Evolutionary conservation across 2,329 filamentous ascomycete species (phyloP).

Genomic region (Trichothecium roseum): DNA sequence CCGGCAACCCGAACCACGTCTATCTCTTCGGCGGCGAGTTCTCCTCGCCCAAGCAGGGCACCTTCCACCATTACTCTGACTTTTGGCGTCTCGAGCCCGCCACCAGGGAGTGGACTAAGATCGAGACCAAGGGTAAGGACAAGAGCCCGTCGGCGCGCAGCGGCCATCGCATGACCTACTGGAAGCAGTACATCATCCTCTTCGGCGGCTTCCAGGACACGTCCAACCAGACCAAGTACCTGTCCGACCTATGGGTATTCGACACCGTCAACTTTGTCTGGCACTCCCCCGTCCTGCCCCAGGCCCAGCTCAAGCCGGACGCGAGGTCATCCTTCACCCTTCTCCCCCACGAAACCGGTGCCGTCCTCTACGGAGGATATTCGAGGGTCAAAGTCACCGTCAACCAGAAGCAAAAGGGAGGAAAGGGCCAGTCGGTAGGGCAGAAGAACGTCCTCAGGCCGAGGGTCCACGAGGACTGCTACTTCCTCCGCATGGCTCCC

Average conservation of each 20-base stretch:
- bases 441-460: slow-evolving; percentile 71
- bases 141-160: slow-evolving; percentile 75
- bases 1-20: slow-evolving; percentile 71
- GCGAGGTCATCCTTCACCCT: slow-evolving; percentile 86
- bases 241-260: slow-evolving; percentile 91
- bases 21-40: slow-evolving; percentile 97
- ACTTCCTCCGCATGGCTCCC: slow-evolving; percentile 74
- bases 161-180: slow-evolving; percentile 93
- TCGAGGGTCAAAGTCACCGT: slow-evolving; percentile 73
- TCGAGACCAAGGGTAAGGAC: slow-evolving; percentile 70
- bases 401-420: slow-evolving; percentile 46
- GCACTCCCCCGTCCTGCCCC: slow-evolving; percentile 65
- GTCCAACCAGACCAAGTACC: slow-evolving; percentile 85
- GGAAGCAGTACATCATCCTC: slow-evolving; percentile 91
- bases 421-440: slow-evolving; percentile 47
- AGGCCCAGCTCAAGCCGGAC: slow-evolving; percentile 79
- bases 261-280: slow-evolving; percentile 82
- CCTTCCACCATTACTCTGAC: slow-evolving; percentile 98
- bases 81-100: slow-evolving; percentile 88
- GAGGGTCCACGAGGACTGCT: slow-evolving; percentile 89
- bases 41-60: slow-evolving; percentile 91
- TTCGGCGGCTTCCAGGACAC: slow-evolving; percentile 98
- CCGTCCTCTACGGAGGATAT: slow-evolving; percentile 87
- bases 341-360: slow-evolving; percentile 80
- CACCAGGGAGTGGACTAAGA: slow-evolving; percentile 78